Evolutionary conservation across 2,329 filamentous ascomycete genomes (phyloP).

Genomic region (Beauveria bassiana): DNA sequence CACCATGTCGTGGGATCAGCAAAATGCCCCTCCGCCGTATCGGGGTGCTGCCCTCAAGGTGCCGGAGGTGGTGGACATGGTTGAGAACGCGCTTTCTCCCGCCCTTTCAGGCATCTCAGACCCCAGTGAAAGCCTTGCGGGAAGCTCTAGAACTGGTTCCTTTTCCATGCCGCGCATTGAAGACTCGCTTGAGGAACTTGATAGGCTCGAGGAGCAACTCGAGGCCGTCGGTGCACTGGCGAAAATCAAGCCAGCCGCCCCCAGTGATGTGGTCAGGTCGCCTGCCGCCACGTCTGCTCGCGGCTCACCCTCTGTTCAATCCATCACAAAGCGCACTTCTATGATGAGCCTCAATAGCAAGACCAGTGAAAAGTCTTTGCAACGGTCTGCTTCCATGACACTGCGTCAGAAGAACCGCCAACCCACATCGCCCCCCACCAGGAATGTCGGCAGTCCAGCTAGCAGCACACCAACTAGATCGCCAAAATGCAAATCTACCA

Average conservation of each 20-base stretch:
- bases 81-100: slow-evolving; percentile 27
- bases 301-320: slow-evolving; percentile 12
- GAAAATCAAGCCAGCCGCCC: slow-evolving; percentile 25
- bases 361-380: slow-evolving; percentile 30
- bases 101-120: slow-evolving; percentile 24
- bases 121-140: slow-evolving; percentile 26
- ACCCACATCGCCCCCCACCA: neutral
- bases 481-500: slow-evolving; percentile 39
- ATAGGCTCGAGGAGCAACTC: slow-evolving; percentile 53
- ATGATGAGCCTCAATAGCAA: slow-evolving; percentile 29
- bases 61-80: slow-evolving; percentile 21
- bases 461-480: slow-evolving; percentile 4
- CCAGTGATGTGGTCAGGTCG: slow-evolving; percentile 13
- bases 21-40: slow-evolving; percentile 18
- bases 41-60: slow-evolving; percentile 21
- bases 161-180: slow-evolving; percentile 46
- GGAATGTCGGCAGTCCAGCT: slow-evolving; percentile 4
- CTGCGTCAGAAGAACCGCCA: slow-evolving; percentile 22
- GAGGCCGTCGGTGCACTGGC: slow-evolving; percentile 42
- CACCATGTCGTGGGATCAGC: slow-evolving; percentile 19
- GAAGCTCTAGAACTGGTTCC: slow-evolving; percentile 24
- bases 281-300: slow-evolving; percentile 12
- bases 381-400: slow-evolving; percentile 35
- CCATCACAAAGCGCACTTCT: slow-evolving; percentile 20
- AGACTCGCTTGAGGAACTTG: slow-evolving; percentile 55